Conservation (phyloP, 768 basidiomycete genomes). For the Macrolepiota albuminosa region DNA sequence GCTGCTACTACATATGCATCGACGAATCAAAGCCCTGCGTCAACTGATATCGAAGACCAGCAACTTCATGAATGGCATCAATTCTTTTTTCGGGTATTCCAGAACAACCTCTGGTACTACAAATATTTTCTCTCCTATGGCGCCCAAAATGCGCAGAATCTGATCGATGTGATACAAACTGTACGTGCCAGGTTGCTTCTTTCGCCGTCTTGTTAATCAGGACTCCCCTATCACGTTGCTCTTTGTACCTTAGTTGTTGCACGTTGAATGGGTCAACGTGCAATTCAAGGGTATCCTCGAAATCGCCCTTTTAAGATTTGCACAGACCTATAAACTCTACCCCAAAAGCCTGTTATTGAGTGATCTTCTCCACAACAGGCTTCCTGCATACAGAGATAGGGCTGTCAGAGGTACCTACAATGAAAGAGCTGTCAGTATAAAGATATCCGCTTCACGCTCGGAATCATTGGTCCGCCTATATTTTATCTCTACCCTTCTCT, state of each 20-base stretch:
- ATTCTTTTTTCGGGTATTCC: neutral
- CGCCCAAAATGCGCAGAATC: neutral
- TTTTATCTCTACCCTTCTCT: neutral
- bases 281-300: neutral
- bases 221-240: neutral
- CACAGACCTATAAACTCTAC: neutral
- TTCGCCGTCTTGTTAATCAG: neutral
- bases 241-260: neutral
- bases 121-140: neutral
- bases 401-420: neutral
- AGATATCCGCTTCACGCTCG: neutral
- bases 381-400: neutral
- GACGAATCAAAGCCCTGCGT: too few relatives aligned
- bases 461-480: neutral
- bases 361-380: neutral
- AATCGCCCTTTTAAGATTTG: neutral
- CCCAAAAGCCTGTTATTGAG: neutral
- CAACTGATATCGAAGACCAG: neutral
- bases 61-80: neutral
- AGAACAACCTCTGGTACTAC: neutral
- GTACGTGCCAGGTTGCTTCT: neutral
- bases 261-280: neutral
- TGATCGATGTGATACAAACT: neutral
- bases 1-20: neutral
- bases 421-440: neutral